Base-by-base conservation (phyloP, 1,139 yeast species). In the Debaryomyces psychrophilus region DNA sequence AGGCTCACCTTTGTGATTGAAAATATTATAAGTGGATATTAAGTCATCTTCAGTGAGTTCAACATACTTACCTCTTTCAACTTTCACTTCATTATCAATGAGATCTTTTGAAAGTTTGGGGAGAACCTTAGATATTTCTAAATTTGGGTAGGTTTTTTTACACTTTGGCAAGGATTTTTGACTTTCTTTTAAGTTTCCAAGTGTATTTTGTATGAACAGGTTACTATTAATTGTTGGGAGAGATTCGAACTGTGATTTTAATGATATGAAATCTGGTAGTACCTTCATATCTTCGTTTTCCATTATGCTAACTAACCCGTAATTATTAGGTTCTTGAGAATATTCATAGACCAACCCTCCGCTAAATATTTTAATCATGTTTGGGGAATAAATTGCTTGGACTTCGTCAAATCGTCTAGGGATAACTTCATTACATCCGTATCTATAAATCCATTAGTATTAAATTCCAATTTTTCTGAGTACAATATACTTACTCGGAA, bases 341-440 rank as follows among this genome's bases (percentile, higher is more conserved):
- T 79, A 93, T 64, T 93, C 98, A 63, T 93, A 93, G 2, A 90
- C 95, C 48, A 93, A 73, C 0, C 99, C 99, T 7, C 99, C 99
- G 49, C 93, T 83, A 65, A 90, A 92, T 2, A 87, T 90, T 29
- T 78, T 76, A 31, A 84, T 71, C 97, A 93, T 90, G 51, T 85
- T 81, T 18, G 67, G 64, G 1, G 95, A 85, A 65, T 85, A 87
- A 49, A 93, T 68, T 26, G 92, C 69, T 14, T 71, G 74, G 27
- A 92, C 83, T 64, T 93, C 99, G 37, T 84, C 87, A 65, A 93
- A 93, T 15, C 71, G 61, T 56, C 99, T 80, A 6, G 98, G 98
- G 12, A 72, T 61, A 2, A 89, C 87, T 51, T 82, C 85, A 64
- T 93, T 93, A 68, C 99, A 93, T 4, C 99, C 99, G 65, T 73